Base-by-base conservation (phyloP, 129 eudicot species). In the Mikania micrantha region DNA sequence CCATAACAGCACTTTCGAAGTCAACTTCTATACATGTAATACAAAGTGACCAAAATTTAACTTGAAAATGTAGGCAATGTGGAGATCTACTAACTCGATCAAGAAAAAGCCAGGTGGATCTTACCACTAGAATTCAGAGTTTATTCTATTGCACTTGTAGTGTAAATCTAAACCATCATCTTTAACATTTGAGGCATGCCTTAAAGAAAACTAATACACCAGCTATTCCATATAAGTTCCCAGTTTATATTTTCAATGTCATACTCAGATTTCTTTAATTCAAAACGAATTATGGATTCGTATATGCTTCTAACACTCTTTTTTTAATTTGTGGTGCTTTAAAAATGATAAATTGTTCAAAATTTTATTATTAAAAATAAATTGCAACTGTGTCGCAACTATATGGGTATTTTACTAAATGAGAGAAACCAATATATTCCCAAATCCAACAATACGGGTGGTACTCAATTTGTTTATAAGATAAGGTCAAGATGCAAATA, bases 401-500 rank as follows among this genome's bases (percentile, higher is more conserved):
- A 31, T 15, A 59, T 32, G 25, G 41, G 42, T 59, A 58, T 31
- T 59, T 32, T 35, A 27, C 4, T 25, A 38, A 24, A 24, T 25
- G 36, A 40, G 11, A 5, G 69, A 31, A 32, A 34, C 44, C 54
- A n/a, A 60, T 60, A 45, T 17, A 34, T 34, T 16, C 44, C 65
- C 66, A 34, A 10, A 41, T 41, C 47, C 47, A 3, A 41, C 22
- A 31, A n/a, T 19, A 11, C 4, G 42, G 7, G 32, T 21, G 32
- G 44, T 60, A 50, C 9, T 7, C 49, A 22, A 7, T 25, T 56
- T 41, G 38, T 42, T 41, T 64, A 40, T n/a, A 42, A 12, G 41
- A 39, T 41, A 64, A 39, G 69, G 53, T 63, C 52, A 64, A 64
- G 28, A 64, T 66, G 16, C 59, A 44, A 28, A 29, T 25, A 16